phyloP scores from a whole-genome alignment of 2,329 filamentous ascomycete species.

The Arthroderma sp. region DNA sequence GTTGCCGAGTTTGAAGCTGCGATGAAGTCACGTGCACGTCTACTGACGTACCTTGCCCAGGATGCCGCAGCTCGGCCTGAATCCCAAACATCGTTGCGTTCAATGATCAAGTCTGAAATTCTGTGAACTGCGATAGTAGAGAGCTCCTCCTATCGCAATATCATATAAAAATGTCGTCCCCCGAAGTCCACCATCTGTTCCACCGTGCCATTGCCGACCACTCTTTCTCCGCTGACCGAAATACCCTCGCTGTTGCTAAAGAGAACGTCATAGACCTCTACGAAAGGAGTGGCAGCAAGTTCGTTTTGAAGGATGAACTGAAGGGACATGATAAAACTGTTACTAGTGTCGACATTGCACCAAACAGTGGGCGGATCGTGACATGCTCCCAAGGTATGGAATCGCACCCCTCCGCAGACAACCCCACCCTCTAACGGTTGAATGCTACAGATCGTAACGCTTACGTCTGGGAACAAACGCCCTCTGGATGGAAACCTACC shows the following conservation, averaged over 20 bases:
- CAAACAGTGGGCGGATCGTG: constrained; percentile 80
- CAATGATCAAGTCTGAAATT: no score
- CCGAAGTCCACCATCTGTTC: constrained; percentile 94
- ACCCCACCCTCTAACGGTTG: constrained; percentile 1
- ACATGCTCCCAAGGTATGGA: constrained; percentile 81
- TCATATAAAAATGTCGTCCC: constrained; percentile 55
- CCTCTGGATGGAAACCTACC: constrained; percentile 87
- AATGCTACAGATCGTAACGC: constrained; percentile 69
- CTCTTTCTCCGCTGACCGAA: constrained; percentile 87
- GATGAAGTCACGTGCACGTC: no score
- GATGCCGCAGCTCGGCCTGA: no score
- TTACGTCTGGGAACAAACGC: constrained; percentile 93
- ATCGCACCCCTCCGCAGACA: constrained; percentile 3
- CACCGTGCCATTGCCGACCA: constrained; percentile 94
- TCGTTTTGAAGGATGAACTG: constrained; percentile 78
- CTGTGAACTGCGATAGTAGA: constrained; percentile 64
- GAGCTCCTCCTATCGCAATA: constrained; percentile 78
- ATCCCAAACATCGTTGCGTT: no score
- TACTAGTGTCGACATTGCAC: constrained; percentile 90
- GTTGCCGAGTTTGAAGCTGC: no score
- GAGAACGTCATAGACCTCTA: constrained; percentile 89
- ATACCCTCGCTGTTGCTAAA: constrained; percentile 77
- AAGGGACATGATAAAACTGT: constrained; percentile 96
- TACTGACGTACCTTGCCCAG: no score
- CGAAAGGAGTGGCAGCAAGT: constrained; percentile 55